Evolutionary conservation across 768 basidiomycete genomes (phyloP), one percentile per base, ranked within the genome.

Genomic region (Strobilomyces dryophilus): DNA sequence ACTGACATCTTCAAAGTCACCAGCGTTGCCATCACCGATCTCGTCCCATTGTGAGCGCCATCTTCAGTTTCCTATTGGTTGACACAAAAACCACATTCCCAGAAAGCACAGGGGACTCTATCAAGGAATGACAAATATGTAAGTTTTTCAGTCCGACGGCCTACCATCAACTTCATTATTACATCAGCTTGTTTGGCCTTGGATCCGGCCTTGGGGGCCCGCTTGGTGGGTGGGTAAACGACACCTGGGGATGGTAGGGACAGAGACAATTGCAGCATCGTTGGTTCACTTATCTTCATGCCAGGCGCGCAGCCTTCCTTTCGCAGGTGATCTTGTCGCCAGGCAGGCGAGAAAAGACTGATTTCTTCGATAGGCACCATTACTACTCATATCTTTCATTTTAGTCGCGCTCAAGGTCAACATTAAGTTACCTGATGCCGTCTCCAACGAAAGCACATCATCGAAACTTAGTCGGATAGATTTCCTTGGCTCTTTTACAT

Each of bases 41-140:
- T 97, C 21, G 87, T 98, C 53, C 92, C 93, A 14, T 70, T 98
- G 86, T 90, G 63, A 75, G 86, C 75, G 1, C 32, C 40, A 17
- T 1, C 49, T 27, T 46, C 60, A 17, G 35, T 11, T 26, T 1
- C 24, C 29, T 41, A 34, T 59, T 36, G 20, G 53, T 29, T 26
- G 18, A 6, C 41, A 40, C 56, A 45, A 44, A n/a, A 29, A 29
- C 35, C 37, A 18, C 43, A 34, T 48, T 37, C 34, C 29, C 62
- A 92, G 90, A 61, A 87, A 87, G 65, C 85, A 91, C 55, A 79
- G 95, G 49, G 95, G 92, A 2, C 71, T 95, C 9, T 95, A 93
- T 64, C 95, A 98, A 68, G 94, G 94, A 51, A 78, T 92, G 76
- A 85, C 87, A 32, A 93, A 93, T 65, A 82, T 93, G 90, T 92